Conservation (phyloP, 2,329 filamentous ascomycete species). For the Trichoderma koningii region DNA sequence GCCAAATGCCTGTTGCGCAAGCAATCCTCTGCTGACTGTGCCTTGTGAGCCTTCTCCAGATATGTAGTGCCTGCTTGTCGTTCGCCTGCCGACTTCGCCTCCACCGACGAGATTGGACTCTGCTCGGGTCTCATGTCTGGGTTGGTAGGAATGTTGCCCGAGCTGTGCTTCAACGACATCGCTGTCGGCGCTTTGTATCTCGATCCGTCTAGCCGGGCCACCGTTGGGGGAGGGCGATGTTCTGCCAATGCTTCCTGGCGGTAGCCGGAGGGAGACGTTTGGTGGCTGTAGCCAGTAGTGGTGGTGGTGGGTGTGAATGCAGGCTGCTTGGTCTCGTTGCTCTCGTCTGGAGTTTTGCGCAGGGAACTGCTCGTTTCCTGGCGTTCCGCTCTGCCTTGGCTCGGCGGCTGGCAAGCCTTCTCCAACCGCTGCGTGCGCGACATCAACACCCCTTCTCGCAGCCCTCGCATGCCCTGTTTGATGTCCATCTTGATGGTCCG, state of each 20-base stretch:
- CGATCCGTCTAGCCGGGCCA: conserved; percentile 26
- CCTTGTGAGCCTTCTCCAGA: conserved; percentile 18
- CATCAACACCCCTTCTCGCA: conserved; percentile 22
- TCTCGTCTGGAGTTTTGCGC: conserved; percentile 32
- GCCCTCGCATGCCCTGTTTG: conserved; percentile 29
- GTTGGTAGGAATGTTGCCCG: conserved; percentile 30
- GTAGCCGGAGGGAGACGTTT: conserved; percentile 30
- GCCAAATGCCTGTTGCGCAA: neutral
- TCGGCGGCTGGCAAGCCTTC: neutral
- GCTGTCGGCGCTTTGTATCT: conserved; percentile 33
- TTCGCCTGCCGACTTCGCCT: conserved; percentile 25
- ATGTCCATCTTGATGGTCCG: conserved; percentile 20
- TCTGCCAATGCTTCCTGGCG: neutral
- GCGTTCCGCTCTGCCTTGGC: conserved; percentile 19
- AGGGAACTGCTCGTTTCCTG: conserved; percentile 33
- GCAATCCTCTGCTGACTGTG: neutral
- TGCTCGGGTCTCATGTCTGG: conserved; percentile 35
- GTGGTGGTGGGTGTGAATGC: conserved; percentile 62
- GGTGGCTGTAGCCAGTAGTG: conserved; percentile 58
- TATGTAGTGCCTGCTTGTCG: conserved; percentile 27
- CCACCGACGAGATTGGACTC: conserved; percentile 30
- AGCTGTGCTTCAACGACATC: conserved; percentile 30
- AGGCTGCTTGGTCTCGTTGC: conserved; percentile 40
- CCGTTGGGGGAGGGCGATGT: neutral
- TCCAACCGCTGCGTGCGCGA: conserved; percentile 19